Evolutionary conservation across 78 protist genomes (phyloP).

Genomic region (Dictyostelium discoideum): dicty_2.7 NC_007088.5:3778501-3779000

Average conservation of each 20-base stretch:
- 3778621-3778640: slow-evolving; percentile 68
- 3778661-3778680: slow-evolving; percentile 83
- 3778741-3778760: slow-evolving; percentile 91
- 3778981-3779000: neutral
- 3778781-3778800: slow-evolving; percentile 94
- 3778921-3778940: too few species aligned
- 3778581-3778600: slow-evolving; percentile 95
- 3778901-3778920: slow-evolving; percentile 52
- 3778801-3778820: slow-evolving; percentile 94
- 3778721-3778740: slow-evolving; percentile 96
- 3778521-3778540: slow-evolving; percentile 96
- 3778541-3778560: slow-evolving; percentile 97
- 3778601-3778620: slow-evolving; percentile 89
- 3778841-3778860: slow-evolving; percentile 96
- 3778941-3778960: too few species aligned
- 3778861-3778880: slow-evolving; percentile 96
- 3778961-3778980: neutral
- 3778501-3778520: slow-evolving; percentile 87
- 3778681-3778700: slow-evolving; percentile 87
- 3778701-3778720: slow-evolving; percentile 89
- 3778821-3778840: slow-evolving; percentile 90
- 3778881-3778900: slow-evolving; percentile 95
- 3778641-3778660: slow-evolving; percentile 96
- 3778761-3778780: slow-evolving; percentile 77
- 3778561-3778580: slow-evolving; percentile 85